Evolutionary conservation across 495 filamentous ascomycete genomes (phyloP).

Genomic region (Jackrogersella minutella): DNA sequence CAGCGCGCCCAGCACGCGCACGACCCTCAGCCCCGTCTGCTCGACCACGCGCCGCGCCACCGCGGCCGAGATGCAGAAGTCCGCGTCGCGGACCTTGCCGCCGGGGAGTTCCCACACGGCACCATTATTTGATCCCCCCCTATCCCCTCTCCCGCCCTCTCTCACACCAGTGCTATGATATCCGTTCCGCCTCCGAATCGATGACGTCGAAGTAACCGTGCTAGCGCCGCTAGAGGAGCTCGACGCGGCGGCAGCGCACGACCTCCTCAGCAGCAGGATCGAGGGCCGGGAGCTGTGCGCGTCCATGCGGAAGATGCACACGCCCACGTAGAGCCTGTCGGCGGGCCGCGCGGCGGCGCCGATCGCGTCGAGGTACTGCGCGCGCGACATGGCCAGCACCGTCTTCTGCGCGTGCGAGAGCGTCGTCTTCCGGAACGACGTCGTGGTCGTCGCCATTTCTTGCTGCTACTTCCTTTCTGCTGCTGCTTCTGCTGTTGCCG

Average conservation of each 20-base stretch:
- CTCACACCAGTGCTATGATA: background rate
- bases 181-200: background rate
- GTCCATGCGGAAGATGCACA: conserved; percentile 43
- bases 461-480: background rate
- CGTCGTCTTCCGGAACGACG: conserved; percentile 33
- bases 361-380: conserved; percentile 35
- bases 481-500: background rate
- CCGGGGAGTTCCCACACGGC: conserved; percentile 41
- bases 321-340: conserved; percentile 39
- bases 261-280: conserved; percentile 34
- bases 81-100: conserved; percentile 34
- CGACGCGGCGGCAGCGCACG: background rate
- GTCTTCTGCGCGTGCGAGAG: conserved; percentile 39
- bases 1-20: conserved; percentile 35
- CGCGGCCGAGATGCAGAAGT: conserved; percentile 41
- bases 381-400: conserved; percentile 42
- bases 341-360: conserved; percentile 21
- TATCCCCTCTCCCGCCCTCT: background rate
- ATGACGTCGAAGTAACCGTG: background rate
- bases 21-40: conserved; percentile 35
- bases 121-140: background rate
- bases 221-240: background rate
- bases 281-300: conserved; percentile 29
- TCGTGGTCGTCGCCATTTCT: conserved; percentile 20
- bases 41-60: conserved; percentile 34